Percentiles rank a stretch among this genome's conserved stretches.
Conservation (phyloP, 1,284 basidiomycete genomes). For the Amylostereum areolatum region DNA sequence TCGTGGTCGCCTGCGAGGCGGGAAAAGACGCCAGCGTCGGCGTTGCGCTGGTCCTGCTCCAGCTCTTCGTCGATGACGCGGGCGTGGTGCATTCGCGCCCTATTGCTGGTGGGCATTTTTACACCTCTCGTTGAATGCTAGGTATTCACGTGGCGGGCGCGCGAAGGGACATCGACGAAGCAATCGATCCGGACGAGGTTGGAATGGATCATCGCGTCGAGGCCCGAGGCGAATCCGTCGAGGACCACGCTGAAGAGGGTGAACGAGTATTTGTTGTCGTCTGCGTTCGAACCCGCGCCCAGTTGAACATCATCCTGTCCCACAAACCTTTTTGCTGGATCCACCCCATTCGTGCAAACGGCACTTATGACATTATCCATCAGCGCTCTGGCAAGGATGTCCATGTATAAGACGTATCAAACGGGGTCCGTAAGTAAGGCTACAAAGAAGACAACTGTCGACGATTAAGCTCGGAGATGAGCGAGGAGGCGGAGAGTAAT, state of each 20-base stretch:
- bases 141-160: background rate
- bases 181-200: conserved; percentile 57
- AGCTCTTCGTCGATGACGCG: conserved; percentile 50
- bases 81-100: conserved; percentile 28
- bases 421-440: too few relatives aligned
- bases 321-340: too few relatives aligned
- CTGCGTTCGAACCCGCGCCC: conserved; percentile 5
- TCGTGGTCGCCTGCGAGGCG: conserved; percentile 51
- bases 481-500: too few relatives aligned
- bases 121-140: background rate
- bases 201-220: conserved; percentile 75
- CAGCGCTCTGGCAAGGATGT: too few relatives aligned
- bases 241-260: conserved; percentile 71
- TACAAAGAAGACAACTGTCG: too few relatives aligned
- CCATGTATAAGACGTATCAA: too few relatives aligned
- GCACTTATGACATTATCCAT: too few relatives aligned
- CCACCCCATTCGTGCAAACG: too few relatives aligned
- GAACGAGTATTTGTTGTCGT: conserved; percentile 67
- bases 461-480: too few relatives aligned
- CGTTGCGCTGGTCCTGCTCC: conserved; percentile 50
- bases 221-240: conserved; percentile 70
- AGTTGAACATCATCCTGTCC: too few relatives aligned
- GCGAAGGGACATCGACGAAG: conserved; percentile 36
- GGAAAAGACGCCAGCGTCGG: conserved; percentile 63
- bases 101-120: conserved; percentile 7